Percentiles rank a stretch among this genome's conserved stretches.
Conservation (phyloP, 2,329 filamentous ascomycete species). For the Escovopsis sp. region DNA sequence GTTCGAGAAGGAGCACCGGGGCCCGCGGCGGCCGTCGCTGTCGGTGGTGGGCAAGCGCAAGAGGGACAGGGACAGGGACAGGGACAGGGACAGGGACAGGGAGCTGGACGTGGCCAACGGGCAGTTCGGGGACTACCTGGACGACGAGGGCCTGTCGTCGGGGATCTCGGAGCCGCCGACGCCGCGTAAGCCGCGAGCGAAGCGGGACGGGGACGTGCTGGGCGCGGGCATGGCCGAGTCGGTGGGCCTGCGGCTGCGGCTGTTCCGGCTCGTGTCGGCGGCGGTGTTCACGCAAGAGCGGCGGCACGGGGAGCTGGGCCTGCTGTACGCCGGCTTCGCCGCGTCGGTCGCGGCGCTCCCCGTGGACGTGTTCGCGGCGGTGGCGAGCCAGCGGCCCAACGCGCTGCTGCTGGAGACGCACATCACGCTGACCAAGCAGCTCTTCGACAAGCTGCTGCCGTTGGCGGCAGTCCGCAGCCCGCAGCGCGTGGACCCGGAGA, state of each 20-base stretch:
- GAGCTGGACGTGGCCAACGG: slow-evolving; percentile 43
- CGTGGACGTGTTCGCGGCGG: slow-evolving; percentile 39
- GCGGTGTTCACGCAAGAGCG: slow-evolving; percentile 30
- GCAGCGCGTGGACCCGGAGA: slow-evolving; percentile 20
- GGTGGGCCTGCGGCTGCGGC: slow-evolving; percentile 44
- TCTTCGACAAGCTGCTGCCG: slow-evolving; percentile 31
- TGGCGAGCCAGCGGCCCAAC: slow-evolving; percentile 27
- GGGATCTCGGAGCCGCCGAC: slow-evolving; percentile 32
- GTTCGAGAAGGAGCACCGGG: slow-evolving; percentile 46
- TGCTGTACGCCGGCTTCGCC: slow-evolving; percentile 45
- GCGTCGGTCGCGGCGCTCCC: slow-evolving; percentile 44
- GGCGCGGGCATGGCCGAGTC: slow-evolving; percentile 32
- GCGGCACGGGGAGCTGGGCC: slow-evolving; percentile 26
- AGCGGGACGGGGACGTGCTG: slow-evolving; percentile 9
- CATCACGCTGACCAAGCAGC: slow-evolving; percentile 29
- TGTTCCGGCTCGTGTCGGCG: slow-evolving; percentile 42
- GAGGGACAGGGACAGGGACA: slow-evolving; percentile 9
- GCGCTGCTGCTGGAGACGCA: slow-evolving; percentile 23
- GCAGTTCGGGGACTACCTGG: slow-evolving; percentile 45
- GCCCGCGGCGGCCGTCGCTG: slow-evolving; percentile 19
- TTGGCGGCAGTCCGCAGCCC: slow-evolving; percentile 25
- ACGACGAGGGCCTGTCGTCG: slow-evolving; percentile 38
- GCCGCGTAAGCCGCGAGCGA: slow-evolving; percentile 23
- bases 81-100: slow-evolving; percentile 3
- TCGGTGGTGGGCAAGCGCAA: slow-evolving; percentile 31